Evolutionary conservation across 1,284 basidiomycete genomes (phyloP).

Genomic region (Taiwanofungus camphoratus): DNA sequence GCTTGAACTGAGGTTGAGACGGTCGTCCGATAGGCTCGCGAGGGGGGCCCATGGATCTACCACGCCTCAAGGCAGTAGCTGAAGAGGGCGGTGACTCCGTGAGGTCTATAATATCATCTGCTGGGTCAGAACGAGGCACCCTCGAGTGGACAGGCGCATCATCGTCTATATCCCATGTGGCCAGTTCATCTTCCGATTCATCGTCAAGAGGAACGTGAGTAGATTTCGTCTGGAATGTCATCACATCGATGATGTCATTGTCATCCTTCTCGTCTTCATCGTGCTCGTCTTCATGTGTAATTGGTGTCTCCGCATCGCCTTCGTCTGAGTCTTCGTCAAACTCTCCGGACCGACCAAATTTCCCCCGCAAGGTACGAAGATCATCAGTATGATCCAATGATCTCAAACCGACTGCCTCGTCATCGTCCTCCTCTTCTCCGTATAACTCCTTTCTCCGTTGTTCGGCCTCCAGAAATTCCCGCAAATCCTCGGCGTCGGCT

Average conservation of each 20-base stretch:
- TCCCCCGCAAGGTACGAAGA: too few relatives aligned
- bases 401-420: too few relatives aligned
- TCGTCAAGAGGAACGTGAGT: constrained; percentile 13
- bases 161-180: constrained; percentile 36
- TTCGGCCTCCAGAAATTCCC: constrained; percentile 63
- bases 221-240: constrained; percentile 10
- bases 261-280: constrained; percentile 49
- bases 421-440: constrained; percentile 37
- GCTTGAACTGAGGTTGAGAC: constrained; percentile 3
- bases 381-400: too few relatives aligned
- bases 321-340: constrained; percentile 29
- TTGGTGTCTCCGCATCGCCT: constrained; percentile 14
- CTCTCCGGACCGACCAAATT: too few relatives aligned
- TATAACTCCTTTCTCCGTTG: constrained; percentile 39
- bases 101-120: constrained; percentile 31
- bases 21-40: constrained; percentile 1
- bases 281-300: not conserved
- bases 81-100: constrained; percentile 26
- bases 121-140: constrained; percentile 1
- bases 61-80: constrained; percentile 11
- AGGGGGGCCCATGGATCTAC: constrained; percentile 10
- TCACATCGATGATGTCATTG: constrained; percentile 34
- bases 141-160: constrained; percentile 22
- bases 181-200: constrained; percentile 43
- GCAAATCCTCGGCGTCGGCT: constrained; percentile 51